These are phyloP conservation scores for Triglochin maritima DNA, from an alignment of 106 monocot genomes.

Conservation along the genomic window DNA sequence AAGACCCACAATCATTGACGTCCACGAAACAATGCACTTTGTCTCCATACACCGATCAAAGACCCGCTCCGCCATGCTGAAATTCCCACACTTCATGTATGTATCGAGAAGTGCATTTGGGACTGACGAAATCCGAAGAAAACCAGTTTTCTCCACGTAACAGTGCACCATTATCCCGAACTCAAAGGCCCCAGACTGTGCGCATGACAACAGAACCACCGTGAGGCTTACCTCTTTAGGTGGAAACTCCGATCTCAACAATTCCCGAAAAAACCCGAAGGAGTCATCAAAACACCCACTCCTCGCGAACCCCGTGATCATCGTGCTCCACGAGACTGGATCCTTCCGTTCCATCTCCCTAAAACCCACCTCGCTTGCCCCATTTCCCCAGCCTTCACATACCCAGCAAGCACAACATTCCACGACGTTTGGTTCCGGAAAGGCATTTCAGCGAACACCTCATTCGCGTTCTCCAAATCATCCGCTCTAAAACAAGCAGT, in stretches of 20 bases:
- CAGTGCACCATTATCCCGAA: constrained; percentile 39
- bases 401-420: constrained; percentile 66
- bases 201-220: constrained; percentile 37
- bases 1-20: constrained; percentile 48
- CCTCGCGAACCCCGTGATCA: constrained; percentile 45
- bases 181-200: constrained; percentile 42
- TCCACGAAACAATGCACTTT: constrained; percentile 50
- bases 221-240: constrained; percentile 54
- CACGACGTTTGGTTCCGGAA: constrained; percentile 42
- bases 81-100: constrained; percentile 48
- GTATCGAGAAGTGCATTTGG: constrained; percentile 48
- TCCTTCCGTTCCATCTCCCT: constrained; percentile 29
- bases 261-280: constrained; percentile 32
- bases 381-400: constrained; percentile 26
- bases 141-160: constrained; percentile 21
- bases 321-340: constrained; percentile 57
- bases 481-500: constrained; percentile 31
- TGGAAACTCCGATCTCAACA: constrained; percentile 18
- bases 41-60: constrained; percentile 29
- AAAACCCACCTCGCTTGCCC: constrained; percentile 26
- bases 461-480: constrained; percentile 22
- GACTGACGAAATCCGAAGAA: constrained; percentile 21
- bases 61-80: constrained; percentile 31
- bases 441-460: constrained; percentile 34
- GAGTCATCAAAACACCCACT: constrained; percentile 29